phyloP scores from a whole-genome alignment of 2,329 filamentous ascomycete species.

The Aplosporella prunicola region DNA sequence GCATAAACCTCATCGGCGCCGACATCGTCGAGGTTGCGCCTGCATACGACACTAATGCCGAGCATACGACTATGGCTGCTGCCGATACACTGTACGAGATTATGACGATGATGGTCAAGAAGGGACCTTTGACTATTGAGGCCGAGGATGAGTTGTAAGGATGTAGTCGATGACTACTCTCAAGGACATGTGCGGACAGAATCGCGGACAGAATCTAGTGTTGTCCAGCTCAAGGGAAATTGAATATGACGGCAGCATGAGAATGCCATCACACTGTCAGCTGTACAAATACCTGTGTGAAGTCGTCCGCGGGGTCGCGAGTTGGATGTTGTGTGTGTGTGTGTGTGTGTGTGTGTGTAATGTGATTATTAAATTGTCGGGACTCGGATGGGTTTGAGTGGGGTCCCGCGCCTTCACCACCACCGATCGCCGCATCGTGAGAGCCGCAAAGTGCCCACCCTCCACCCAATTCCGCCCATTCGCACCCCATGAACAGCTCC shows the following conservation, averaged over 20 bases:
- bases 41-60: constrained; percentile 63
- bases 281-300: no score
- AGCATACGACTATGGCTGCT: constrained; percentile 64
- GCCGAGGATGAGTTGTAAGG: not conserved
- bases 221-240: no score
- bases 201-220: no score
- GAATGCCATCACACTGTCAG: no score
- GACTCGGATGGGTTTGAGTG: no score
- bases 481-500: constrained; percentile 12
- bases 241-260: no score
- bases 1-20: constrained; percentile 58
- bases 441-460: not conserved
- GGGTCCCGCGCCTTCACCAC: no score
- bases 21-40: constrained; percentile 69
- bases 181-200: no score
- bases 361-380: no score
- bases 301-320: no score
- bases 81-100: constrained; percentile 67
- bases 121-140: constrained; percentile 61
- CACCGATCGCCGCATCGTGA: not conserved
- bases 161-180: not conserved
- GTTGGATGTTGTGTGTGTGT: no score
- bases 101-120: constrained; percentile 75
- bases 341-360: no score
- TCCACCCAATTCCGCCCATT: constrained; percentile 1